Percentiles rank a stretch among this genome's conserved stretches.
These are phyloP conservation scores for Oidiodendron maius DNA, from an alignment of 495 filamentous ascomycete species.

Conservation along the genomic window DNA sequence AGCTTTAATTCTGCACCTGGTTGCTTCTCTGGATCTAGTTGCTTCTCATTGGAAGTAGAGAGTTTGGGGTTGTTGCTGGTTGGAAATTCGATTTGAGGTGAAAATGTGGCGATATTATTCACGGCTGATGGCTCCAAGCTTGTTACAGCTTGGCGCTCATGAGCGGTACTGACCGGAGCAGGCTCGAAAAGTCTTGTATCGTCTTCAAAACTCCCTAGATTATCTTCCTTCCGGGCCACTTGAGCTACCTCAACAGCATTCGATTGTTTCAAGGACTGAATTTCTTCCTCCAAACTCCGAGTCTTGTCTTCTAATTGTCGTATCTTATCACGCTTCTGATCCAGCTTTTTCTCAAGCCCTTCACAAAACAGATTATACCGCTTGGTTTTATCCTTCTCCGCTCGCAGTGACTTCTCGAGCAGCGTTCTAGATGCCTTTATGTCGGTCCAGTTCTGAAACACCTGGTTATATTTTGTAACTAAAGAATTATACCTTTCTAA, in stretches of 20 bases:
- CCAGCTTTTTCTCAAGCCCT: conserved; percentile 15
- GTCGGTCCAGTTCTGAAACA: conserved; percentile 6
- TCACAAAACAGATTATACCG: conserved; percentile 27
- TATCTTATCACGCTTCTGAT: conserved; percentile 10
- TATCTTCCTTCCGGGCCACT: not conserved
- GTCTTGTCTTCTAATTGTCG: conserved; percentile 19
- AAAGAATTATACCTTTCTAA: conserved; percentile 9
- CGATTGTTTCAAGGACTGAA: not conserved
- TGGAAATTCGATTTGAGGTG: not conserved
- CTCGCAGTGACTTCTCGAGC: not conserved
- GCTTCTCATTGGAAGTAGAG: not conserved
- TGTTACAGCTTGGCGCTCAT: not conserved
- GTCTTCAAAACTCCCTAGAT: not conserved
- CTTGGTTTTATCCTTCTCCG: conserved; percentile 2
- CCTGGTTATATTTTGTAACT: conserved; percentile 15
- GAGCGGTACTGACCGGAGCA: not conserved
- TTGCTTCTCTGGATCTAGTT: not conserved
- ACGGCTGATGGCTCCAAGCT: not conserved
- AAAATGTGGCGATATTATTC: not conserved
- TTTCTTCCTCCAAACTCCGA: not conserved
- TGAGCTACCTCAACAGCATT: too few species aligned
- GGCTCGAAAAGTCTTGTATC: not conserved
- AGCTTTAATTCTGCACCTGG: not conserved
- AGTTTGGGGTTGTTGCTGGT: not conserved
- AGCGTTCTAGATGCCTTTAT: conserved; percentile 1